Evolutionary conservation across 495 filamentous ascomycete genomes (phyloP), one percentile per base, ranked within the genome.

Genomic region (Tuber indicum): DNA sequence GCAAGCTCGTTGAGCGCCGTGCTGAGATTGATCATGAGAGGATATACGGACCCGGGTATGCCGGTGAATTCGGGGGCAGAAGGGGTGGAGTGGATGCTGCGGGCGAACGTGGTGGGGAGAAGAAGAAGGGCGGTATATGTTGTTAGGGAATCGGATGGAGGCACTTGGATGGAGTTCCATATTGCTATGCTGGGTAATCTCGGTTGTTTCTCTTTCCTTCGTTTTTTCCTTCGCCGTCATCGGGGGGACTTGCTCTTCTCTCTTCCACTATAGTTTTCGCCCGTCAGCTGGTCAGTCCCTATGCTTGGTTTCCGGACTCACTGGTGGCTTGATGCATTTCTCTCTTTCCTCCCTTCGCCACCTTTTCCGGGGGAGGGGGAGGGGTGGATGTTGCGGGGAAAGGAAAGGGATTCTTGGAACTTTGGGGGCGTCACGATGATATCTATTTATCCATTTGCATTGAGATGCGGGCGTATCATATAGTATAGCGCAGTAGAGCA

Each of bases 1-100:
- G 96, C 82, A 97, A 97, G 85, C 87, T 99, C 76, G 95, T 99
- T 47, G 95, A 98, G 87, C 93, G 79, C 12, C 75, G 82, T 10
- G 80, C 77, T 2, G 81, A 82, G 74, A 82, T 82, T 43, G 81
- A 82, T 23, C 80, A 81, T 77, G 81, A 75, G 45, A 62, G 81
- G n/a, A 72, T 66, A 7, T 76, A 77, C 17, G 79, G 75, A 10
- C 71, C 41, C 32, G 69, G 75, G 17, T 70, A 75, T 21, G 77
- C 76, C n/a, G 66, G 73, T 43, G 74, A 81, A 46, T 74, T 74
- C 21, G 78, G 79, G 16, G 41, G 70, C 32, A 58, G 42, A n/a
- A 74, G 47, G 42, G 74, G 77, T 21, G 75, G 72, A 16, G 69
- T 49, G 62, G 75, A 76, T 44, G 71, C 73, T 58, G 70, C 73